These are phyloP conservation scores for Dothidotthia symphoricarpi DNA, from an alignment of 2,329 filamentous ascomycete species.

Conservation along the genomic window DNA sequence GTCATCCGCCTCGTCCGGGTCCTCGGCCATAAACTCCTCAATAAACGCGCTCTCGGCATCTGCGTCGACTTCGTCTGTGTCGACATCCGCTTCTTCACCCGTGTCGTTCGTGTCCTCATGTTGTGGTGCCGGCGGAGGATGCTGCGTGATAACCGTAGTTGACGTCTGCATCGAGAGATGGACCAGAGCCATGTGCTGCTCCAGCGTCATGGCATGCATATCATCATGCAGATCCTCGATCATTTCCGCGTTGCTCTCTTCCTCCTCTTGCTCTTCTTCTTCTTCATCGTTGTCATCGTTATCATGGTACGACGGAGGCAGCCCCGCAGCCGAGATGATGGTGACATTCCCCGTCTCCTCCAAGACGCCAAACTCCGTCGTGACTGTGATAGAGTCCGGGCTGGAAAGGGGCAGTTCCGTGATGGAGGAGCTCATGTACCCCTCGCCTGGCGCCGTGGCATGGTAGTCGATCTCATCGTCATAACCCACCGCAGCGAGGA, in stretches of 20 bases:
- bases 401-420: slow-evolving; percentile 22
- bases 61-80: slow-evolving; percentile 27
- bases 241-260: slow-evolving; percentile 17
- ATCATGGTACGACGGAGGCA: slow-evolving; percentile 11
- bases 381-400: slow-evolving; percentile 37
- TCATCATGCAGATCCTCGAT: slow-evolving; percentile 16
- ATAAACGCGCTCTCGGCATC: slow-evolving; percentile 12
- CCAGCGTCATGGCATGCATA: slow-evolving; percentile 2
- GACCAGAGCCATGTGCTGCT: slow-evolving; percentile 6
- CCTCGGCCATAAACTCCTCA: too few relatives aligned
- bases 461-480: slow-evolving; percentile 7
- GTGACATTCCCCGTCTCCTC: slow-evolving; percentile 34
- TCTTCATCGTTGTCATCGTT: slow-evolving; percentile 2
- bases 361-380: slow-evolving; percentile 36
- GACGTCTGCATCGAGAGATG: neutral
- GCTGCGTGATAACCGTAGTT: slow-evolving; percentile 4
- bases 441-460: neutral
- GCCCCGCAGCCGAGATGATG: slow-evolving; percentile 27
- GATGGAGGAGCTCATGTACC: slow-evolving; percentile 7
- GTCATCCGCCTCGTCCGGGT: too few relatives aligned
- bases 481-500: slow-evolving; percentile 28
- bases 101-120: slow-evolving; percentile 17
- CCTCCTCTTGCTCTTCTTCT: neutral
- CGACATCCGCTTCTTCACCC: slow-evolving; percentile 28
- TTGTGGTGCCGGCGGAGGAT: slow-evolving; percentile 4